These are phyloP conservation scores for Euptelea pleiosperma DNA, from an alignment of 164 flowering plant genomes.

Conservation along the genomic window DNA sequence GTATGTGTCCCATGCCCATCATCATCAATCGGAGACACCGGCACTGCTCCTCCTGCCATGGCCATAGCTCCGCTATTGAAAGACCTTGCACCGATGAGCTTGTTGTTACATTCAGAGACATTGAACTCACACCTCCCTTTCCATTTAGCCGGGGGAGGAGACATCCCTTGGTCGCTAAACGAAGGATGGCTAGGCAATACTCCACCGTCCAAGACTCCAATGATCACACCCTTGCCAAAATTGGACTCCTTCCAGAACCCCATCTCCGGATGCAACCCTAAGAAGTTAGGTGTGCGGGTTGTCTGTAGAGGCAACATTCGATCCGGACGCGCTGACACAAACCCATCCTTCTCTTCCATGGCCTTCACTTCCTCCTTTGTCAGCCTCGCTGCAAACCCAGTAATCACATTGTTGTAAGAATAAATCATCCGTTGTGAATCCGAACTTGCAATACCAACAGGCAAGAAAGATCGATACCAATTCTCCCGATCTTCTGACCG, in stretches of 20 bases:
- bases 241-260: slow-evolving; percentile 45
- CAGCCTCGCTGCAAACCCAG: slow-evolving; percentile 31
- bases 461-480: slow-evolving; percentile 30
- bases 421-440: slow-evolving; percentile 19
- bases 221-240: slow-evolving; percentile 43
- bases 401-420: slow-evolving; percentile 22
- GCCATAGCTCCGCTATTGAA: slow-evolving; percentile 19
- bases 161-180: slow-evolving; percentile 40
- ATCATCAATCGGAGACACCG: slow-evolving; percentile 29
- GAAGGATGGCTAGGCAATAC: slow-evolving; percentile 45
- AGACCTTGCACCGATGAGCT: slow-evolving; percentile 47
- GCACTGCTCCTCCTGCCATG: no score
- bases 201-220: slow-evolving; percentile 47
- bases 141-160: slow-evolving; percentile 51
- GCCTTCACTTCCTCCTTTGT: slow-evolving; percentile 18
- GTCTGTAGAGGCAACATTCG: slow-evolving; percentile 16
- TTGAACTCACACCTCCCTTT: slow-evolving; percentile 38
- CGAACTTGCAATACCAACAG: slow-evolving; percentile 2
- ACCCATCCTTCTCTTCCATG: slow-evolving; percentile 21
- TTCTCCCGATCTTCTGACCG: slow-evolving; percentile 10
- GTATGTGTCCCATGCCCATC: slow-evolving; percentile 60
- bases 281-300: slow-evolving; percentile 26
- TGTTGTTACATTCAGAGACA: slow-evolving; percentile 36
- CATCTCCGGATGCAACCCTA: slow-evolving; percentile 33
- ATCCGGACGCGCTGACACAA: slow-evolving; percentile 21